Percentiles rank a stretch among this genome's conserved stretches.
phyloP scores from a whole-genome alignment of 148 eudicot species.

The Rhododendron griersonianum region DNA sequence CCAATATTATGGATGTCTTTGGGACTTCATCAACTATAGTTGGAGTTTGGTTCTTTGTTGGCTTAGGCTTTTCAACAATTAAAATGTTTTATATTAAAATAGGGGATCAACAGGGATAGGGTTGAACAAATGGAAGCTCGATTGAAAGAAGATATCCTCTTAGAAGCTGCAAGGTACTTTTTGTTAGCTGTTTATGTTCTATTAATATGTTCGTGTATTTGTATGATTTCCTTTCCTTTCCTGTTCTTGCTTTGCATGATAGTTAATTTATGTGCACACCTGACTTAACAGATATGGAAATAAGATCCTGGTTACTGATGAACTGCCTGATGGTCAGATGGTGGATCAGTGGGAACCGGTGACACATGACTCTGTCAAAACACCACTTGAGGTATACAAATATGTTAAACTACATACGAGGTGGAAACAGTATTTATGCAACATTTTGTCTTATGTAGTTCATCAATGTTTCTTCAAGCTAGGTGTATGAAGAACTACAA shows the following conservation, averaged over 20 bases:
- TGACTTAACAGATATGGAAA: constrained; percentile 64
- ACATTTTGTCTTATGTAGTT: constrained; percentile 13
- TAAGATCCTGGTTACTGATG: constrained; percentile 95
- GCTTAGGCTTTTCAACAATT: constrained; percentile 23
- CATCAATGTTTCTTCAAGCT: constrained; percentile 17
- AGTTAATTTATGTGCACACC: constrained; percentile 9
- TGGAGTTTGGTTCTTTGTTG: constrained; percentile 2
- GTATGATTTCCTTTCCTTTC: constrained; percentile 7
- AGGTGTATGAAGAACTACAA: constrained; percentile 88
- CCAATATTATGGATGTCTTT: neutral
- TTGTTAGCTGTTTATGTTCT: neutral
- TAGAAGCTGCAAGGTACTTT: constrained; percentile 83
- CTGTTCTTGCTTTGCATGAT: constrained; percentile 11
- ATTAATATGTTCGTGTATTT: neutral
- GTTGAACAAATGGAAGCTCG: constrained; percentile 98
- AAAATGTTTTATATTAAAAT: constrained; percentile 29
- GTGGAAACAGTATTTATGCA: neutral
- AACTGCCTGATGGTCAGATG: constrained; percentile 98
- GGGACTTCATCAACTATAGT: constrained; percentile 1
- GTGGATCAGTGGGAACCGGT: constrained; percentile 99
- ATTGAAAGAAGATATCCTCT: constrained; percentile 78
- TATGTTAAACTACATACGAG: neutral
- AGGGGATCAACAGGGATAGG: constrained; percentile 96
- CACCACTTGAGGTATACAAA: constrained; percentile 72
- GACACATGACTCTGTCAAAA: constrained; percentile 68